Evolutionary conservation across 441 rosid genomes (phyloP).

Genomic region (Geranium incanum): DNA sequence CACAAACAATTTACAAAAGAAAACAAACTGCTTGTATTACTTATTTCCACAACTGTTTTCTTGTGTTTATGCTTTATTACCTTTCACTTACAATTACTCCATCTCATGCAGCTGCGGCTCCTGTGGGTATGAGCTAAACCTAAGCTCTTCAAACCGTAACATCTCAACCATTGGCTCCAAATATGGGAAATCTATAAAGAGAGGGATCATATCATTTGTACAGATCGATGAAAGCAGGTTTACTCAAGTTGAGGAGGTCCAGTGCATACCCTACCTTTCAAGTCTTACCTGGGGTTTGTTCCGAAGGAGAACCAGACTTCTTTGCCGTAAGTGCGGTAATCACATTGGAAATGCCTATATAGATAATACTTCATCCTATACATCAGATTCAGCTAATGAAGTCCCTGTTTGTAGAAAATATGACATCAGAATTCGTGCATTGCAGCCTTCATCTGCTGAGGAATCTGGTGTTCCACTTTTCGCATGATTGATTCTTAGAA

Average conservation of each 20-base stretch:
- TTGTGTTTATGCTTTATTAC: neutral
- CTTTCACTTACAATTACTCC: neutral
- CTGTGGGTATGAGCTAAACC: constrained; percentile 82
- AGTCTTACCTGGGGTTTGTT: constrained; percentile 54
- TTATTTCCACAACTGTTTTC: neutral
- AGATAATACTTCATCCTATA: constrained; percentile 37
- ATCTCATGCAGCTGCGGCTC: constrained; percentile 68
- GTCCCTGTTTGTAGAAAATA: constrained; percentile 40
- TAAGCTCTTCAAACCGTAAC: constrained; percentile 78
- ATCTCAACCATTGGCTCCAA: constrained; percentile 73
- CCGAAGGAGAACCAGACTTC: constrained; percentile 68
- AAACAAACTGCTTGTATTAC: neutral
- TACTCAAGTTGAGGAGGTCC: constrained; percentile 69
- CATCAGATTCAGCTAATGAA: constrained; percentile 36
- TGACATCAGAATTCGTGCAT: constrained; percentile 66
- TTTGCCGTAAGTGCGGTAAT: constrained; percentile 82
- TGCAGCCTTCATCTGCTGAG: constrained; percentile 62
- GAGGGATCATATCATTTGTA: constrained; percentile 79
- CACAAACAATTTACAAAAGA: no score
- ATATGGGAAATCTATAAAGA: constrained; percentile 86
- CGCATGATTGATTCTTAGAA: constrained; percentile 17
- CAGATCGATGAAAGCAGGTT: constrained; percentile 75
- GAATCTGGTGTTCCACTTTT: constrained; percentile 32
- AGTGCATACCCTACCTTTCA: constrained; percentile 65
- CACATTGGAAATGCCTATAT: constrained; percentile 60